Base-by-base conservation (phyloP, 108 stramenopile genomes). In the Conticribra guillardii region DNA sequence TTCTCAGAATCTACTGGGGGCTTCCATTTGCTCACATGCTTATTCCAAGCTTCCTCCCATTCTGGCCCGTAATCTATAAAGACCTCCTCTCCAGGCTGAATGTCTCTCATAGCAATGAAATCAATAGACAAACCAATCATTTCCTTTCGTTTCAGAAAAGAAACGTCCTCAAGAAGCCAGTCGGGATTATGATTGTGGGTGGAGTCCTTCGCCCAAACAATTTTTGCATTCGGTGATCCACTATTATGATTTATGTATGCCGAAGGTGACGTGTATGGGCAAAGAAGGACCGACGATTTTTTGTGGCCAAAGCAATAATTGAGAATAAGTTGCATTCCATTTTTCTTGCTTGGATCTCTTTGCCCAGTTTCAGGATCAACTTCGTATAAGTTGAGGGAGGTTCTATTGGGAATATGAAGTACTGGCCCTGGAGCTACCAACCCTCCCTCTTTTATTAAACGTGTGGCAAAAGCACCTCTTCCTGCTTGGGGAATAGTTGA, bases 21-120 rank as follows among this genome's bases (percentile, higher is more conserved):
- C 18, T 77, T 51, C 53, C 87, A 84, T 17, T 79, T 64, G 50
- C 82, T 71, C 3, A 84, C 69, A 29, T 88, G 74, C 19, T 73
- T 72, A n/a, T 89, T 67, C 93, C 93, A 94, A 22, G 93, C 87
- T 30, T 79, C 83, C 63, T 83, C 75, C 93, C 93, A 94, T 4
- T 79, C 86, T 0, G 50, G 54, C 14, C 93, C 93, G 49, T 94
- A 94, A 59, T 94, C 88, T 28, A 94, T 60, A 30, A 86, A 85
- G 9, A 94, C 80, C 58, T 94, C 93, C 79, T 94, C 93, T 1
- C 86, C 87, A 44, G 79, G 74, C 33, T 81, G 60, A 64, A 94
- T 90, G 54, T 91, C 89, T 4, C 90, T 60, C 8, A 86, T 65
- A 16, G 93, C 93, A 1, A 94, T 83, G 62, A 84, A 82, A 34